Conservation (phyloP, 495 filamentous ascomycete species). For the Friedmanniomyces simplex region DNA sequence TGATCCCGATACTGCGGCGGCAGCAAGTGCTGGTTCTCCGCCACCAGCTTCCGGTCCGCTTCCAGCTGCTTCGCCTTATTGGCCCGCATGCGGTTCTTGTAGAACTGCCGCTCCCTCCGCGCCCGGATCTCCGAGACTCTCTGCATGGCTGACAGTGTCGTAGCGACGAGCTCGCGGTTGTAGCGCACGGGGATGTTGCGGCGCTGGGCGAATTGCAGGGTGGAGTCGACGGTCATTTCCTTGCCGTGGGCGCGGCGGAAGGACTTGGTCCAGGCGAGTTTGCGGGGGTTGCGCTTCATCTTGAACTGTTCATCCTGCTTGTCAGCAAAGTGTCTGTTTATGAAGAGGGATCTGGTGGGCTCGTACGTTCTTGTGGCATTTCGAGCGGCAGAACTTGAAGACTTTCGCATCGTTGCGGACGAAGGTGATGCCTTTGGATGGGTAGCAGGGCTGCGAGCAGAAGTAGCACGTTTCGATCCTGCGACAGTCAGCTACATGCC, state of each 20-base stretch:
- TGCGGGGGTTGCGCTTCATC: conserved; percentile 85
- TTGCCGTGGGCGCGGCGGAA: conserved; percentile 33
- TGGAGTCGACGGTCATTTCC: conserved; percentile 91
- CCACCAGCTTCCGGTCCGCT: conserved; percentile 75
- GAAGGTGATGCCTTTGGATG: conserved; percentile 78
- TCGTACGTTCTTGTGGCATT: conserved; percentile 77
- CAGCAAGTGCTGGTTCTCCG: conserved; percentile 80
- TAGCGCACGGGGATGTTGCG: conserved; percentile 93
- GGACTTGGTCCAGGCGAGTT: conserved; percentile 38
- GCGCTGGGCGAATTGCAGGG: conserved; percentile 80
- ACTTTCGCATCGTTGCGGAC: conserved; percentile 68
- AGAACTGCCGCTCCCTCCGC: conserved; percentile 77
- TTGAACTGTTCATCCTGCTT: conserved; percentile 52
- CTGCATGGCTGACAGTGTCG: conserved; percentile 84
- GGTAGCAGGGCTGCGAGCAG: conserved; percentile 77
- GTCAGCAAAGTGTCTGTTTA: background rate
- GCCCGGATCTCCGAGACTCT: conserved; percentile 77
- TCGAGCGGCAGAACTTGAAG: conserved; percentile 69
- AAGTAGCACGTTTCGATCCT: conserved; percentile 87
- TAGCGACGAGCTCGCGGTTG: conserved; percentile 77
- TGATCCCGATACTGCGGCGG: conserved; percentile 35
- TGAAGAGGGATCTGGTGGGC: background rate
- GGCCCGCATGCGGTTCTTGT: conserved; percentile 83
- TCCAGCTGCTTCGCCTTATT: conserved; percentile 71
- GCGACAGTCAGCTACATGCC: background rate